Conservation (phyloP, 306 rosid genomes). For the Biancaea sappan region DNA sequence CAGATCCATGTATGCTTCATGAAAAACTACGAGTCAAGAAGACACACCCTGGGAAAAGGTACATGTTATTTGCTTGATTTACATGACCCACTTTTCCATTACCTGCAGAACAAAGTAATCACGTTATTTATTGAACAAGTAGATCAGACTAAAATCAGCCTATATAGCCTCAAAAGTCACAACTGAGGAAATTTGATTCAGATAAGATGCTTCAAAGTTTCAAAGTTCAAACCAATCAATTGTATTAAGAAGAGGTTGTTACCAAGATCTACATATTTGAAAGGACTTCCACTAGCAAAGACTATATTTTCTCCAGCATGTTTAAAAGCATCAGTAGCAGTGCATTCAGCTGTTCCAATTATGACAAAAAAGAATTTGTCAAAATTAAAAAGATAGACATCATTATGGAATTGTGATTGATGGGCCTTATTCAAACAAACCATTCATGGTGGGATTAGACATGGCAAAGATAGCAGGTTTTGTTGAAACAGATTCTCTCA, state of each 20-base stretch:
- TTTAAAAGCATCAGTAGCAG: slow-evolving; percentile 88
- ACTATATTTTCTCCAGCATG: slow-evolving; percentile 91
- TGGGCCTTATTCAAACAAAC: slow-evolving; percentile 61
- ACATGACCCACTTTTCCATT: slow-evolving; percentile 89
- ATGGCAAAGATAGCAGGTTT: slow-evolving; percentile 98
- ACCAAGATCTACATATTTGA: slow-evolving; percentile 86
- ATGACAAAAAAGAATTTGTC: slow-evolving; percentile 9
- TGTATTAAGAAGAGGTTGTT: slow-evolving; percentile 34
- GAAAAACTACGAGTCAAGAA: slow-evolving; percentile 29
- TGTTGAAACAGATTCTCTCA: slow-evolving; percentile 88
- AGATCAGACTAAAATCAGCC: slow-evolving; percentile 1
- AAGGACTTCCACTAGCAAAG: slow-evolving; percentile 98
- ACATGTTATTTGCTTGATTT: slow-evolving; percentile 99
- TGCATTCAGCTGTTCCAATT: slow-evolving; percentile 85
- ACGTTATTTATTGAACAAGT: slow-evolving; percentile 14
- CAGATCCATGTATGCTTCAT: slow-evolving; percentile 1
- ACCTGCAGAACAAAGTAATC: slow-evolving; percentile 53
- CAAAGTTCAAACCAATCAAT: slow-evolving; percentile 30
- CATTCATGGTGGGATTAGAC: slow-evolving; percentile 98
- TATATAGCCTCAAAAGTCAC: slow-evolving; percentile 24
- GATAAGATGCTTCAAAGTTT: slow-evolving; percentile 15
- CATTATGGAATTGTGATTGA: slow-evolving; percentile 33
- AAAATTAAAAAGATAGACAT: slow-evolving; percentile 32
- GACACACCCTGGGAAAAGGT: slow-evolving; percentile 92
- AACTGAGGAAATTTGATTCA: slow-evolving; percentile 16